phyloP scores from a whole-genome alignment of 441 rosid species.

The Isatis lusitanica region DNA sequence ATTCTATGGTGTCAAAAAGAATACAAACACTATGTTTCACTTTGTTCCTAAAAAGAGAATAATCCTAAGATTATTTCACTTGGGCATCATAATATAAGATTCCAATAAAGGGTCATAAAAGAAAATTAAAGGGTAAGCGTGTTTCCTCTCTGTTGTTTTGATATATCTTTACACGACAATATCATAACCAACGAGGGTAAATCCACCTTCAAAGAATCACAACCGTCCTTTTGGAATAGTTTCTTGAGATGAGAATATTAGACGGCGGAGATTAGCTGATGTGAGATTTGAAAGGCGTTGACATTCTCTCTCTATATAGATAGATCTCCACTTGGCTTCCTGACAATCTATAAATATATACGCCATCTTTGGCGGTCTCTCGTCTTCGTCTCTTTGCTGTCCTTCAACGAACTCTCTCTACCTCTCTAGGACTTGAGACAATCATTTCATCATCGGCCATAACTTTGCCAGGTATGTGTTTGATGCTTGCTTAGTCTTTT shows the following conservation, averaged over 20 bases:
- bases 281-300: slow-evolving; percentile 24
- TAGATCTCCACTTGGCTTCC: slow-evolving; percentile 26
- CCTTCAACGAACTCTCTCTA: slow-evolving; percentile 2
- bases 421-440: not conserved
- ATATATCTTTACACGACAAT: slow-evolving; percentile 30
- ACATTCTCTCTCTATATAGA: slow-evolving; percentile 14
- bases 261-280: slow-evolving; percentile 9
- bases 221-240: slow-evolving; percentile 12
- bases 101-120: slow-evolving; percentile 8
- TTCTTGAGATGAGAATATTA: not conserved
- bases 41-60: slow-evolving; percentile 30
- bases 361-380: slow-evolving; percentile 30
- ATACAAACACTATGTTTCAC: slow-evolving; percentile 4
- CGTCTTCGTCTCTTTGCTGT: slow-evolving; percentile 30
- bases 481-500: not conserved
- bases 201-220: slow-evolving; percentile 2
- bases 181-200: slow-evolving; percentile 26
- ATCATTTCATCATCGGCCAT: not conserved
- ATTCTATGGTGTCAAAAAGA: not conserved
- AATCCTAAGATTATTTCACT: slow-evolving; percentile 18
- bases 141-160: slow-evolving; percentile 32
- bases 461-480: slow-evolving; percentile 19
- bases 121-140: slow-evolving; percentile 17
- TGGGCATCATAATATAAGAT: slow-evolving; percentile 15
- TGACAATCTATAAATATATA: slow-evolving; percentile 21